Evolutionary conservation across 208 protist species (phyloP), one percentile per base, ranked within the genome.

Genomic region (Blastocrithidia nonstop): DNA sequence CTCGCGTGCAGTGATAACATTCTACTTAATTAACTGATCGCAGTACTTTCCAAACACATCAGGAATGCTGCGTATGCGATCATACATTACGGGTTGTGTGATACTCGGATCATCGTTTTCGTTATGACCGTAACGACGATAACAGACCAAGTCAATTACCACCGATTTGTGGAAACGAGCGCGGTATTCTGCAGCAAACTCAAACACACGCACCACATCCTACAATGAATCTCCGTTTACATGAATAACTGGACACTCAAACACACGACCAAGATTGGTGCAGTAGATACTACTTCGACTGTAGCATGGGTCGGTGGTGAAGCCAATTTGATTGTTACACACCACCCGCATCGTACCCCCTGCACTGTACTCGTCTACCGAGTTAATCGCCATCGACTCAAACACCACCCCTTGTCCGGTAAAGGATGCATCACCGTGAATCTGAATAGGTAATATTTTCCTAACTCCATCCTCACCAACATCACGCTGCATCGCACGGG

Each of bases 261-360:
- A 84, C 22, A 81, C 79, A 59, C 97, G 97, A 9, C 87, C 97
- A 26, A 99, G 69, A 57, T 98, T 96, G 11, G 95, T 96, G 64
- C 91, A 97, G 68, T 99, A 98, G 4, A 93, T 76, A 25, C 95
- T 97, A 25, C 95, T 97, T 20, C 96, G 88, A 29, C 86, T 86
- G 37, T 62, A 80, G 45, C 74, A 84, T 23, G 96, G 95, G 70
- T 98, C 94, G 0, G 97, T 99, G 21, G 97, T 99, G 73, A 99
- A 99, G 57, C 96, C 95, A 66, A 98, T 97, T 77, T 98, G 96
- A 65, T 99, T 99, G 76, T 99, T 98, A 37, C 98, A 93, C 36
- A 99, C 88, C 20, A 99, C 78, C 69, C 99, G 97, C 45, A 99
- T 81, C 6, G 95, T 98, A 54, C 97, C 97, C 37, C 96, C 95